These are phyloP conservation scores for Aspergillus sp. DNA, from an alignment of 2,329 filamentous ascomycete species.

Conservation along the genomic window DNA sequence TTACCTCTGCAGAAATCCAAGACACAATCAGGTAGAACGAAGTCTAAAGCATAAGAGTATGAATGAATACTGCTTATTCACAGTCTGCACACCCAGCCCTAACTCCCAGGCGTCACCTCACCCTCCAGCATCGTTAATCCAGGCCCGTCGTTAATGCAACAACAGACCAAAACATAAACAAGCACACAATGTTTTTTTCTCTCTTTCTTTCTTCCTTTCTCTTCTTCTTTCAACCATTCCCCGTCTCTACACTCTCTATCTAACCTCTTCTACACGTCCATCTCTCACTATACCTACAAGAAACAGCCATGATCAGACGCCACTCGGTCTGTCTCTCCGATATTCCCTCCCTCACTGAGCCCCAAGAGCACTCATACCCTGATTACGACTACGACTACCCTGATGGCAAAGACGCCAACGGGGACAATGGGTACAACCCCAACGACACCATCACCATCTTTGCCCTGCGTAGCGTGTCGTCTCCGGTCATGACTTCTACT, in stretches of 20 bases:
- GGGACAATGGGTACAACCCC: background rate
- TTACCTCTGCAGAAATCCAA: too few species aligned
- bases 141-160: too few species aligned
- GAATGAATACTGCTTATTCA: too few species aligned
- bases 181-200: too few species aligned
- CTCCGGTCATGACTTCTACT: too few species aligned
- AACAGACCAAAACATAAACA: too few species aligned
- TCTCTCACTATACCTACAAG: background rate
- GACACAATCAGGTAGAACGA: too few species aligned
- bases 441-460: background rate
- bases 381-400: background rate
- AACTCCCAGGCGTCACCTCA: too few species aligned
- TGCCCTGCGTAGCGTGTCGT: background rate
- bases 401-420: background rate
- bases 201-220: conserved; percentile 5
- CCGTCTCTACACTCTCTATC: background rate
- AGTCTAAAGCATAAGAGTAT: too few species aligned
- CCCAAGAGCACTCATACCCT: conserved; percentile 4
- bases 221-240: background rate
- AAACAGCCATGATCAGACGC: conserved; percentile 6
- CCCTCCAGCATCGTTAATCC: too few species aligned
- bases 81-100: too few species aligned
- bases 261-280: background rate
- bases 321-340: conserved; percentile 13
- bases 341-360: conserved; percentile 2